phyloP scores from a whole-genome alignment of 345 rosid genomes.

The Brassica juncea region DNA sequence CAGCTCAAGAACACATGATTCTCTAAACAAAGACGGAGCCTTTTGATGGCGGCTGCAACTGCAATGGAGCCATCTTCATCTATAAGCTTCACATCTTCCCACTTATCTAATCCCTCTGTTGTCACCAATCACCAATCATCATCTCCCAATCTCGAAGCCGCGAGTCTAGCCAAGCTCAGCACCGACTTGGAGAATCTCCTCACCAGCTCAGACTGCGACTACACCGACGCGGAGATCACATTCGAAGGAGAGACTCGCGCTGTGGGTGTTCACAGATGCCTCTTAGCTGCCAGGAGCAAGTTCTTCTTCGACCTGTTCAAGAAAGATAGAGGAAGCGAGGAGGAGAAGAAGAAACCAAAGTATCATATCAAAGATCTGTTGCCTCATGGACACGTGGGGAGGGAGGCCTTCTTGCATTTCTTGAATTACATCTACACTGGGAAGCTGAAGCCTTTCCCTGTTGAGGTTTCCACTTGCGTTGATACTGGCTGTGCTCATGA shows the following conservation, averaged over 20 bases:
- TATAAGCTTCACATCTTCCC: slow-evolving; percentile 71
- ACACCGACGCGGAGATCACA: slow-evolving; percentile 78
- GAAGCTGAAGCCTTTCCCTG: slow-evolving; percentile 68
- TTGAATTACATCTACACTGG: slow-evolving; percentile 82
- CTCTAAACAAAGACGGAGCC: not conserved
- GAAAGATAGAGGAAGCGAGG: slow-evolving; percentile 45
- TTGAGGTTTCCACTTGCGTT: slow-evolving; percentile 80
- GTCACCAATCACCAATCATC: slow-evolving; percentile 43
- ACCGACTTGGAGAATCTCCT: slow-evolving; percentile 74
- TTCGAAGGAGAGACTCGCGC: slow-evolving; percentile 47
- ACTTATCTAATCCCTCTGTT: slow-evolving; percentile 53
- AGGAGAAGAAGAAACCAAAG: slow-evolving; percentile 50
- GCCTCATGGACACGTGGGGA: slow-evolving; percentile 69
- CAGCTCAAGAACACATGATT: slow-evolving; percentile 3
- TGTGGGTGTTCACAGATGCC: slow-evolving; percentile 80
- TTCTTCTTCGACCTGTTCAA: slow-evolving; percentile 73
- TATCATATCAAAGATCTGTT: slow-evolving; percentile 56
- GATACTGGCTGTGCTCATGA: slow-evolving; percentile 71
- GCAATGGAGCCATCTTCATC: slow-evolving; percentile 76
- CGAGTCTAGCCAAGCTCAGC: slow-evolving; percentile 76
- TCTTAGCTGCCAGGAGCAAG: slow-evolving; percentile 81
- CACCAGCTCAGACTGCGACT: slow-evolving; percentile 51
- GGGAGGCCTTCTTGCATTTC: slow-evolving; percentile 73
- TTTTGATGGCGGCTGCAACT: slow-evolving; percentile 58
- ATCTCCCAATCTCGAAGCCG: slow-evolving; percentile 54